phyloP scores from a whole-genome alignment of 129 eudicot genomes.

The Escallonia herrerae region DNA sequence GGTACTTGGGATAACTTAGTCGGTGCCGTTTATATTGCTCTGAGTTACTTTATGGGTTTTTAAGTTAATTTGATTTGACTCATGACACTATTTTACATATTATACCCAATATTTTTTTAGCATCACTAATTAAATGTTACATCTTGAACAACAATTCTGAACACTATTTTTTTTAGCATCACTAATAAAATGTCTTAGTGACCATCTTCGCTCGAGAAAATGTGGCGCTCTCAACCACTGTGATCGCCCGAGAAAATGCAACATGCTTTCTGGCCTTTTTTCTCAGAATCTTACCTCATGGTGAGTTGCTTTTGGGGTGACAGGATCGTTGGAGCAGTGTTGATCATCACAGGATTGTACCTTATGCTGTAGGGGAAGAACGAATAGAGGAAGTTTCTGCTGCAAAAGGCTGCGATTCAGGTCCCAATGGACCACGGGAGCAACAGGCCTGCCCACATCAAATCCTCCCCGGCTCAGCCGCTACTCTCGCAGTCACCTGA shows the following conservation, averaged over 20 bases:
- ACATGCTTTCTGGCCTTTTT: background rate
- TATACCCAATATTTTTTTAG: too few species aligned
- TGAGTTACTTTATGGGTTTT: background rate
- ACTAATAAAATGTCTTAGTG: too few species aligned
- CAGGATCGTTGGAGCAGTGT: constrained; percentile 87
- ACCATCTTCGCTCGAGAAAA: too few species aligned
- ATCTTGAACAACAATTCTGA: too few species aligned
- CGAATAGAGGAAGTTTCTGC: constrained; percentile 59
- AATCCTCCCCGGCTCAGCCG: constrained; percentile 77
- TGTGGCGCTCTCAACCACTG: too few species aligned
- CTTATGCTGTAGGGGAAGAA: constrained; percentile 87
- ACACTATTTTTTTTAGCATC: too few species aligned
- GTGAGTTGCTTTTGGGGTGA: background rate
- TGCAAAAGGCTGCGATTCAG: constrained; percentile 35
- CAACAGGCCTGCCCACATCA: constrained; percentile 36
- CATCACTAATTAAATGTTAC: too few species aligned
- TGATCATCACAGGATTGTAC: constrained; percentile 85
- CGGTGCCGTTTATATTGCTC: too few species aligned
- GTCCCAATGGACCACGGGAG: constrained; percentile 44
- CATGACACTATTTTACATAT: background rate
- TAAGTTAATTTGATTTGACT: background rate
- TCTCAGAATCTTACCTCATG: too few species aligned
- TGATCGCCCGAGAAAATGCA: too few species aligned
- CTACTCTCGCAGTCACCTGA: constrained; percentile 58
- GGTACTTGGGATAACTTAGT: too few species aligned